These are phyloP conservation scores for Colletotrichum sp. DNA, from an alignment of 2,329 filamentous ascomycete species.

Conservation along the genomic window DNA sequence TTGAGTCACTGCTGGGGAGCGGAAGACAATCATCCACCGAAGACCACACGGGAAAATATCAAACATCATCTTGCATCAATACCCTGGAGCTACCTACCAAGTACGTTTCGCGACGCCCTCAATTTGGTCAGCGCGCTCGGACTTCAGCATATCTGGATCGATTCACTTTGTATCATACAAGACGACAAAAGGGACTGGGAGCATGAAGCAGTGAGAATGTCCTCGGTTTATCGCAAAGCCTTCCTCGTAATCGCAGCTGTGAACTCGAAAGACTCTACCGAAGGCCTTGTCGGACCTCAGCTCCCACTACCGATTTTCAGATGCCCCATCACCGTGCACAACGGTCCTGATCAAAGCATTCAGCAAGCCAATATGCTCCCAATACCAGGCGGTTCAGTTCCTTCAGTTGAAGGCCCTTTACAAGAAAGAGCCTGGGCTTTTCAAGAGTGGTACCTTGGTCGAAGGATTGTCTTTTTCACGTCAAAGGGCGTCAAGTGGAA, in stretches of 20 bases:
- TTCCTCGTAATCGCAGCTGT: neutral
- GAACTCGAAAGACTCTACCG: neutral
- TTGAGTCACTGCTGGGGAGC: neutral
- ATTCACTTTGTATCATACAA: neutral
- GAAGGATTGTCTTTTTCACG: neutral
- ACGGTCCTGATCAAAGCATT: neutral
- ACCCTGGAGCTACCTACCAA: neutral
- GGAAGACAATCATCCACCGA: neutral
- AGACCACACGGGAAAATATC: neutral
- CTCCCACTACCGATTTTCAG: neutral
- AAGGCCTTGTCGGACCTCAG: neutral
- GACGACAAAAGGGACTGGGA: neutral
- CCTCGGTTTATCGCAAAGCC: fast-evolving
- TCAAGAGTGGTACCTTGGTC: neutral
- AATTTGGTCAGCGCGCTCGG: fast-evolving
- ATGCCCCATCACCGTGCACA: neutral
- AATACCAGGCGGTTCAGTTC: too few relatives aligned
- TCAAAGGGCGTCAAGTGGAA: neutral
- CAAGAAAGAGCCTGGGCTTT: neutral
- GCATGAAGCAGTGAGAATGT: fast-evolving
- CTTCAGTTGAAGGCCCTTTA: fast-evolving
- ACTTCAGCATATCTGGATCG: fast-evolving
- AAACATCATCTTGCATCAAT: fast-evolving
- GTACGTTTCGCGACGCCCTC: neutral
- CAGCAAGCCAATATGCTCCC: too few relatives aligned